Percentiles rank a stretch among this genome's conserved stretches.
phyloP scores from a whole-genome alignment of 2,329 filamentous ascomycete species.

The Pleomassaria siparia region DNA sequence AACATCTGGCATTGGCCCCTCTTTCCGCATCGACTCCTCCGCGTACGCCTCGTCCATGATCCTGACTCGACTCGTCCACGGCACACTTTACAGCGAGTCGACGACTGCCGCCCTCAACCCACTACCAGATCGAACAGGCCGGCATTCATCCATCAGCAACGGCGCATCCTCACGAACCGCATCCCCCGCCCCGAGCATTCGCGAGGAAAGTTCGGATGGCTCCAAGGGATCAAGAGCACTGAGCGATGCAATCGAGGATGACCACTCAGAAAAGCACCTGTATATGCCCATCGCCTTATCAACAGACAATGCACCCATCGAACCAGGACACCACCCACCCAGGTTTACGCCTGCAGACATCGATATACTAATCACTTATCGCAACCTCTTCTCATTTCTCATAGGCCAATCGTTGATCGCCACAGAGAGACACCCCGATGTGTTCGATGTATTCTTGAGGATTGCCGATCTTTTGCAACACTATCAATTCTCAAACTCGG shows the following conservation, averaged over 20 bases:
- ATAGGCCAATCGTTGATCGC: constrained; percentile 63
- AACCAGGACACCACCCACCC: constrained; percentile 23
- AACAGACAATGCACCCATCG: constrained; percentile 48
- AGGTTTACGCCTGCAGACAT: constrained; percentile 51
- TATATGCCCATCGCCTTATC: constrained; percentile 61
- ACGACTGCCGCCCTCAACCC: constrained; percentile 17
- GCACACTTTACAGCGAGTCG: constrained; percentile 50
- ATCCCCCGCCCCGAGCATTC: constrained; percentile 35
- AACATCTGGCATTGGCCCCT: constrained; percentile 57
- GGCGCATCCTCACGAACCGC: constrained; percentile 29
- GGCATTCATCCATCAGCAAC: constrained; percentile 21
- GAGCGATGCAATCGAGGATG: constrained; percentile 52
- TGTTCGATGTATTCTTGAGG: constrained; percentile 64
- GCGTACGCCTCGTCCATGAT: constrained; percentile 59
- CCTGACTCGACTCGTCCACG: constrained; percentile 58
- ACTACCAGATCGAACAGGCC: constrained; percentile 22
- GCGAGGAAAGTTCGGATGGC: constrained; percentile 44
- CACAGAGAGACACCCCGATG: constrained; percentile 55
- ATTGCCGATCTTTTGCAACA: constrained; percentile 59
- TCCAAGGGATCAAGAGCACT: constrained; percentile 53
- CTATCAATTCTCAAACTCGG: constrained; percentile 63
- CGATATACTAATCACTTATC: constrained; percentile 60
- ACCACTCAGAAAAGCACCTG: constrained; percentile 54
- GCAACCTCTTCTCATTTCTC: constrained; percentile 66
- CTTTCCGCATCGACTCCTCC: constrained; percentile 63